Base-by-base conservation (phyloP, 2,329 filamentous ascomycete species). In the Pyricularia grisea region DNA sequence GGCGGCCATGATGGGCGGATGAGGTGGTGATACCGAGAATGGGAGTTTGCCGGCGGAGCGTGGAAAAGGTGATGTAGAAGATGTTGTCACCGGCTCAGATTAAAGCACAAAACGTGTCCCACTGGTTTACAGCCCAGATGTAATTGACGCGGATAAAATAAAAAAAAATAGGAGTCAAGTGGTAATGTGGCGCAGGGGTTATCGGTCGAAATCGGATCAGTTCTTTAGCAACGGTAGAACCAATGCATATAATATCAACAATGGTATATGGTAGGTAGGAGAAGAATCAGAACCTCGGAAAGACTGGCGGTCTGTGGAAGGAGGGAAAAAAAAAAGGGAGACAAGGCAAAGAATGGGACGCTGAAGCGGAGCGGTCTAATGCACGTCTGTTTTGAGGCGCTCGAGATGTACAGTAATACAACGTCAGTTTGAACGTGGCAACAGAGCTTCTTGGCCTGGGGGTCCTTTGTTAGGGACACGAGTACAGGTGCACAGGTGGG, bases 1-100 rank as follows among this genome's bases (percentile, higher is more conserved):
- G 14, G 60, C 60, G 63, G 76, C 73, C 73, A 75, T 76, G 65
- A 69, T 66, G 66, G 68, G 71, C 71, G 58, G 30, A 61, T 17
- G 33, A 33, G 61, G 25, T 27, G 31, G 31, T 61, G 14, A 65
- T 50, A 42, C 42, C 28, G 61, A 28, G 25, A 20, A 42, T 12
- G 33, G 14, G 11, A 4, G 60, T 28, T 17, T 63, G 30, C n/a
- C 58, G 58, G 60, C 65, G 68, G 70, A 10, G 60, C 33, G 42
- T 58, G 12, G 33, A 65, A 66, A 68, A 63, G 60, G 60, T 20
- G 60, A 28, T 7, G 27, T 6, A 4, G 25, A 20, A 9, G 60
- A 20, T 27, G 17, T 63, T 30, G 20, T 28, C 58, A 27, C 28
- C 25, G 42, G 17, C 42, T 55, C 42, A 20, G 42, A 55, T 42